Evolutionary conservation across 2,329 filamentous ascomycete genomes (phyloP).

Genomic region (Nemania abortiva): DNA sequence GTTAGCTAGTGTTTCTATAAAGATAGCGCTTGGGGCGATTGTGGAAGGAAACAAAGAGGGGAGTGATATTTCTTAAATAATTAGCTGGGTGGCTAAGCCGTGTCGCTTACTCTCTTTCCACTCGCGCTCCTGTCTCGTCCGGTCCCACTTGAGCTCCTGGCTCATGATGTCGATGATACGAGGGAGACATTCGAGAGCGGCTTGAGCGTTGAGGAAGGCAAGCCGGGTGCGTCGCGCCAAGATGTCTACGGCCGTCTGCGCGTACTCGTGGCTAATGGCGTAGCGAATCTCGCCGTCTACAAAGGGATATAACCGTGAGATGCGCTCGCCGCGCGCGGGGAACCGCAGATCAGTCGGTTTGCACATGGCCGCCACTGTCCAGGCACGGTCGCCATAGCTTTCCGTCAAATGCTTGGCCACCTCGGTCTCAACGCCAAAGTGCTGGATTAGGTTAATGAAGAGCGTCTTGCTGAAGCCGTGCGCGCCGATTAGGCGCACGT

Average conservation of each 20-base stretch:
- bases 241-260: slow-evolving; percentile 90
- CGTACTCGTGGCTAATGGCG: slow-evolving; percentile 88
- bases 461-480: slow-evolving; percentile 90
- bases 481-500: slow-evolving; percentile 82
- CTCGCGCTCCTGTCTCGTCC: slow-evolving; percentile 77
- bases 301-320: slow-evolving; percentile 86
- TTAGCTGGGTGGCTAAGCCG: not conserved
- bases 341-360: slow-evolving; percentile 81
- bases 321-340: slow-evolving; percentile 83
- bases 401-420: slow-evolving; percentile 89
- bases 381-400: slow-evolving; percentile 92
- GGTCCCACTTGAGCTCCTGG: slow-evolving; percentile 84
- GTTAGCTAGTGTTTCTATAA: slow-evolving; percentile 20
- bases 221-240: slow-evolving; percentile 85
- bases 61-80: not conserved
- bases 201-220: slow-evolving; percentile 92
- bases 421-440: slow-evolving; percentile 91
- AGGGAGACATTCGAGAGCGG: slow-evolving; percentile 86
- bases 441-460: slow-evolving; percentile 95
- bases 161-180: slow-evolving; percentile 90
- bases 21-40: not conserved
- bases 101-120: slow-evolving; percentile 77
- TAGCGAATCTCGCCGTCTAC: slow-evolving; percentile 93
- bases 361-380: slow-evolving; percentile 87
- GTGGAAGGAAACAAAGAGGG: not conserved